A percentile compares a stretch with the other conserved stretches of the same genome.
These are phyloP conservation scores for Phytophthora pluvialis DNA, from an alignment of 352 stramenopile genomes.

Conservation along the genomic window DNA sequence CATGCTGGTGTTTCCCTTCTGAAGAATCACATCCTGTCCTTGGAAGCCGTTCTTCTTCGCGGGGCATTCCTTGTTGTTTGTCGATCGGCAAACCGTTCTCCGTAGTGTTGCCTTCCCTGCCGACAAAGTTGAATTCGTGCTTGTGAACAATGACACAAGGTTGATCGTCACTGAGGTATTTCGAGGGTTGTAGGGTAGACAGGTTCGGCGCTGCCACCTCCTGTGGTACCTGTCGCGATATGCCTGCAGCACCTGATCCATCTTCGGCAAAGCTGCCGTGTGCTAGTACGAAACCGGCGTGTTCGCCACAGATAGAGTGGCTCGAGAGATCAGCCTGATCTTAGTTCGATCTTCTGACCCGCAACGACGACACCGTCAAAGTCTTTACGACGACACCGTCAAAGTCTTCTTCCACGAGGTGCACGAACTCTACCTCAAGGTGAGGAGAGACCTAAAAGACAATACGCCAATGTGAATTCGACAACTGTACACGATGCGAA, in stretches of 20 bases:
- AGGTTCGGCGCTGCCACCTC: slow-evolving; percentile 42
- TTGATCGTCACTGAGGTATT: slow-evolving; percentile 44
- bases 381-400: too few relatives aligned
- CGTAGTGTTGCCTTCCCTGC: slow-evolving; percentile 54
- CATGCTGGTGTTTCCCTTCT: slow-evolving; percentile 23
- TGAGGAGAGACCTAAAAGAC: too few relatives aligned
- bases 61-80: slow-evolving; percentile 48
- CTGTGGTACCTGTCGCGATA: slow-evolving; percentile 36
- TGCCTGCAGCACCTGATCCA: not conserved
- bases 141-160: slow-evolving; percentile 61
- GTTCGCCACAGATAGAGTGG: too few relatives aligned
- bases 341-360: too few relatives aligned
- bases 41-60: slow-evolving; percentile 51
- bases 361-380: too few relatives aligned
- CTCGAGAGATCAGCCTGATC: too few relatives aligned
- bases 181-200: slow-evolving; percentile 52
- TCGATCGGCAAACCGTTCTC: slow-evolving; percentile 52
- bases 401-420: too few relatives aligned
- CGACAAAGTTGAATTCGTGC: slow-evolving; percentile 56
- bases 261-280: not conserved
- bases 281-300: not conserved
- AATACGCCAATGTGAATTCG: too few relatives aligned
- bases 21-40: slow-evolving; percentile 46
- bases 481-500: too few relatives aligned
- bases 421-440: too few relatives aligned